Evolutionary conservation across 129 eudicot species (phyloP).

Genomic region (Solidago caesia): DNA sequence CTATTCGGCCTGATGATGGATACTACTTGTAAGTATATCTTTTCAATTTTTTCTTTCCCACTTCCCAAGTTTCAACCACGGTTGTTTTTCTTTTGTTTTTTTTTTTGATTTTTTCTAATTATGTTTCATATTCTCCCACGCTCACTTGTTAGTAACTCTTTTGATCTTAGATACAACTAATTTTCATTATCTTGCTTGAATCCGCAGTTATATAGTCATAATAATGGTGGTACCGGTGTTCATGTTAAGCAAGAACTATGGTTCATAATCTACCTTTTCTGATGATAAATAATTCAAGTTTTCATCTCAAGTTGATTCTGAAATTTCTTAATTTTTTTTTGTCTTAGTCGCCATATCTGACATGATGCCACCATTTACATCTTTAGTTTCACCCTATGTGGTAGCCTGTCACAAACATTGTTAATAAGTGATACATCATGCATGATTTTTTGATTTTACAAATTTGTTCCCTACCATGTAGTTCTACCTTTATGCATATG

Average conservation of each 20-base stretch:
- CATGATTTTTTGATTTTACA: neutral
- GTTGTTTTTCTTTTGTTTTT: neutral
- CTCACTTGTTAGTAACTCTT: neutral
- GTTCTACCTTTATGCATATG: neutral
- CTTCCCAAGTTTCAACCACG: neutral
- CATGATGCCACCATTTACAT: neutral
- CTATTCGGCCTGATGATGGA: constrained; percentile 90
- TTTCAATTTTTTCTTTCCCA: neutral
- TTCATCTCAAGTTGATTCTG: neutral
- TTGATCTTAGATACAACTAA: neutral
- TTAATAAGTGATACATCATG: neutral
- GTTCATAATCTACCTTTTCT: neutral
- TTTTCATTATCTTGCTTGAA: neutral
- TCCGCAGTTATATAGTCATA: too few species aligned
- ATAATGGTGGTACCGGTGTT: neutral
- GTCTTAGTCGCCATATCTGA: neutral
- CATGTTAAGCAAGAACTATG: neutral
- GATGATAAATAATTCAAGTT: too few species aligned
- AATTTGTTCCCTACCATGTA: neutral
- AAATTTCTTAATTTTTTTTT: neutral
- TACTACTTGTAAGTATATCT: constrained; percentile 61
- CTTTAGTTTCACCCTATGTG: neutral
- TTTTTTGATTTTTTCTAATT: neutral
- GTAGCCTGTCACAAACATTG: neutral
- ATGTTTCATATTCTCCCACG: neutral